Base-by-base conservation (phyloP, 495 filamentous ascomycete genomes). In the Aspergillus conjunctus region DNA sequence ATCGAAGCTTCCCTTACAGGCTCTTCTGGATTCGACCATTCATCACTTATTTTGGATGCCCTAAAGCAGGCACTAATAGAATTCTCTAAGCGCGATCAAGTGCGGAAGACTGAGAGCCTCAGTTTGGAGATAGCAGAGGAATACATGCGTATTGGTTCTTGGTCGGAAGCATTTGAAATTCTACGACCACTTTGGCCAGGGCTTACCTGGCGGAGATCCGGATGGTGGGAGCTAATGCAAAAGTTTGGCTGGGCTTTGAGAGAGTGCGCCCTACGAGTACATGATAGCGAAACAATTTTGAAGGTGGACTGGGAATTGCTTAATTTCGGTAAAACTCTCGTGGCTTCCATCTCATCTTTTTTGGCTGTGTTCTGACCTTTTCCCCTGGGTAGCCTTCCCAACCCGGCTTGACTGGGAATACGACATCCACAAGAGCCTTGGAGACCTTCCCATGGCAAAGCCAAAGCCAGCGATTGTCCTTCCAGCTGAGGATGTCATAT, bases 301-400 rank as follows among this genome's bases (percentile, higher is more conserved):
- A 82, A 84, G 37, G 87, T 93, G n/a, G 87, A 91, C 54, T 93
- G 92, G 86, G 93, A 97, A 68, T 79, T 97, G 33, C 74, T 91
- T 60, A 87, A 86, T 64, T 78, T 74, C 59, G 76, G 89, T 92
- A 71, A 71, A 88, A 73, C 11, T 43, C 12, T n/a, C 45, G 49
- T 15, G 43, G 15, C 4, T 9, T 31, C 22, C 44, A 26, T 22
- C 18, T 50, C 7, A 30, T 18, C 39, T 30, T 44, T 15, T 22
- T 12, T 39, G 44, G 9, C 22, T 7, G 17, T 46, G 22, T 18
- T 20, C 18, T 20, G 8, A 17, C 54, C 22, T 59, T 50, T 32
- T 56, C 51, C 39, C 49, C 45, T 18, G n/a, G 66, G 43, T 68
- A 87, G 87, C 71, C 18, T 92, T 92, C 66, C 78, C 77, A 54